Evolutionary conservation across 2,329 filamentous ascomycete species (phyloP).

Genomic region (Leptographium radiaticola): DNA sequence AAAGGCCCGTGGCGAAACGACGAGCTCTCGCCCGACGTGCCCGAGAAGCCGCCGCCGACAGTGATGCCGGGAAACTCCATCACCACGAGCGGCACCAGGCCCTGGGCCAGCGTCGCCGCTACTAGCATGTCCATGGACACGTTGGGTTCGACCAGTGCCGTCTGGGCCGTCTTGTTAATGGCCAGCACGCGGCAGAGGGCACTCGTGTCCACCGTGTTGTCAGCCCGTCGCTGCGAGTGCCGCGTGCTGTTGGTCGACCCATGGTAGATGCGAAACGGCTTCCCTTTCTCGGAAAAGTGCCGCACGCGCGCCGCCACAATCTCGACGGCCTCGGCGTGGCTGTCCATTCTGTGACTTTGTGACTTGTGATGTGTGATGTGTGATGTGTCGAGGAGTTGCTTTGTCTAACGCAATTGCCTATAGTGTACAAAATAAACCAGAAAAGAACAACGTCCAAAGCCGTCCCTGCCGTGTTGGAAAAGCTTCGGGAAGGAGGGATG

Average conservation of each 20-base stretch:
- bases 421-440: too few species aligned
- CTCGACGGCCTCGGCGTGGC: too few species aligned
- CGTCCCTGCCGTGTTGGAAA: too few species aligned
- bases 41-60: constrained; percentile 52
- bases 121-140: constrained; percentile 55
- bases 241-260: constrained; percentile 68
- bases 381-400: too few species aligned
- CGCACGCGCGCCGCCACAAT: constrained; percentile 19
- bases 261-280: constrained; percentile 62
- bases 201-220: constrained; percentile 55
- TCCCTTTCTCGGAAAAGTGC: constrained; percentile 27
- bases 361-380: too few species aligned
- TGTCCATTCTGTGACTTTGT: too few species aligned
- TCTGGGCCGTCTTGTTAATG: constrained; percentile 38
- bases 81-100: constrained; percentile 49
- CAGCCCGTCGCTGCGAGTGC: constrained; percentile 30
- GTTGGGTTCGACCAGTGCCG: constrained; percentile 53
- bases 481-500: too few species aligned
- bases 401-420: too few species aligned
- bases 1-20: constrained; percentile 56
- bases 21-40: constrained; percentile 53
- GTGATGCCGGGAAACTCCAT: constrained; percentile 64
- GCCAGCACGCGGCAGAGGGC: constrained; percentile 47
- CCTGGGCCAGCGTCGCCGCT: constrained; percentile 37
- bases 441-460: too few species aligned